These are phyloP conservation scores for Diaporthe sp. DNA, from an alignment of 2,329 filamentous ascomycete species.

Conservation along the genomic window DNA sequence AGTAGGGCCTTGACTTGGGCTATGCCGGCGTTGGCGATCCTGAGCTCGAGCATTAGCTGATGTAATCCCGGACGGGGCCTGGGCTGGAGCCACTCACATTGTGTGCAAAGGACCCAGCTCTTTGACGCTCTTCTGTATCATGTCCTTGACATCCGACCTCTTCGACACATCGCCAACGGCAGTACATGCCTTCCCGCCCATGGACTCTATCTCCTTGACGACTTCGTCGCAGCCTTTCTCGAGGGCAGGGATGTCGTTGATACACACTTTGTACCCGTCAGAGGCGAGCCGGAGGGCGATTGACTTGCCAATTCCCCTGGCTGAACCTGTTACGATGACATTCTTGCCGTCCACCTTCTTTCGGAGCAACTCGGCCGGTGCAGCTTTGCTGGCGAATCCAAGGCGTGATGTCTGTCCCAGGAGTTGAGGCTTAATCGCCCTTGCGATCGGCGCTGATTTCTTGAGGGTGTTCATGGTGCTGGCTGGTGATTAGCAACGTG, in stretches of 20 bases:
- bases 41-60: neutral
- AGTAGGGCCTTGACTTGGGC: conserved; percentile 69
- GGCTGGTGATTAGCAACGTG: neutral
- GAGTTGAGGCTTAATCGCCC: neutral
- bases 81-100: neutral
- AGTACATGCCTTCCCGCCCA: conserved; percentile 67
- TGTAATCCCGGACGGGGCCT: accelerated
- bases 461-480: conserved; percentile 19
- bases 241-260: conserved; percentile 73
- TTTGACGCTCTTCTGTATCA: conserved; percentile 66
- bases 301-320: conserved; percentile 67
- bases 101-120: conserved; percentile 65
- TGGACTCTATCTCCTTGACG: conserved; percentile 64
- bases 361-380: conserved; percentile 14
- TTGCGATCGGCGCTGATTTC: neutral
- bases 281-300: conserved; percentile 74
- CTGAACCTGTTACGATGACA: conserved; percentile 48
- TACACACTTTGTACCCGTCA: conserved; percentile 76
- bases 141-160: conserved; percentile 61
- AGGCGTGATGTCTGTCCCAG: neutral
- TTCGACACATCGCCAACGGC: conserved; percentile 74
- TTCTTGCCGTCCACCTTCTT: conserved; percentile 30
- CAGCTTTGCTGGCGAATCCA: conserved; percentile 19
- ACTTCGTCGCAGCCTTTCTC: conserved; percentile 65
- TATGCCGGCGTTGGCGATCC: conserved; percentile 75